A percentile compares a stretch with the other conserved stretches of the same genome.
Evolutionary conservation across 1,139 yeast species (phyloP).

Genomic region (Pichia sp.): DNA sequence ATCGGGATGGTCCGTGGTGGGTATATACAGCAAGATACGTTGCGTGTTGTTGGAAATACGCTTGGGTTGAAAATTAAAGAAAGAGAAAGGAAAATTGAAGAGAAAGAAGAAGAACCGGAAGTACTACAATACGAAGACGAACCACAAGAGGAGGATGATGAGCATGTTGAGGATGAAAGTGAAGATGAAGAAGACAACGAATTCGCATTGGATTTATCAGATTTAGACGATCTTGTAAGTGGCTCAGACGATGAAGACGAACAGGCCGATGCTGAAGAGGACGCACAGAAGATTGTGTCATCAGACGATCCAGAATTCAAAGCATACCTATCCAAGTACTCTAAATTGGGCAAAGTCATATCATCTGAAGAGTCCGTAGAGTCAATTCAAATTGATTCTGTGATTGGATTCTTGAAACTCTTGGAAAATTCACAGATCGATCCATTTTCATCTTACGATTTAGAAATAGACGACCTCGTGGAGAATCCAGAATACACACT

Average conservation of each 20-base stretch:
- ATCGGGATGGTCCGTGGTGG: conserved; percentile 49
- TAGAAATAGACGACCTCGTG: conserved; percentile 40
- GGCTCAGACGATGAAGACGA: neutral
- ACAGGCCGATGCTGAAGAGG: neutral
- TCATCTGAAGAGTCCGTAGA: neutral
- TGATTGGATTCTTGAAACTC: neutral
- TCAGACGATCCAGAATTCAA: neutral
- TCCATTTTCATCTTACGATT: conserved; percentile 47
- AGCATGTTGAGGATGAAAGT: conserved; percentile 1
- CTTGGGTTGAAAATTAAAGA: neutral
- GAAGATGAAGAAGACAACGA: conserved; percentile 15
- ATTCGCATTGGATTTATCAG: conserved; percentile 17
- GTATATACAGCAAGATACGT: conserved; percentile 15
- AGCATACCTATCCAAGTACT: neutral
- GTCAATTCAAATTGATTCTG: neutral
- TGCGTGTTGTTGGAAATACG: neutral
- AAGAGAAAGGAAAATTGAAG: neutral
- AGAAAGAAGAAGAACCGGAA: neutral
- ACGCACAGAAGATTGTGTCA: neutral
- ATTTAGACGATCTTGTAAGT: conserved; percentile 15
- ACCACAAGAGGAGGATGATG: neutral
- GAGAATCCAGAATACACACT: conserved; percentile 38
- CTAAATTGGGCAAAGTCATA: neutral
- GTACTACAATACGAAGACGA: neutral
- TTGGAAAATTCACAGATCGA: conserved; percentile 34